Conservation (phyloP, 805 yeast species). For the Hermanozyma aechmeae region DNA sequence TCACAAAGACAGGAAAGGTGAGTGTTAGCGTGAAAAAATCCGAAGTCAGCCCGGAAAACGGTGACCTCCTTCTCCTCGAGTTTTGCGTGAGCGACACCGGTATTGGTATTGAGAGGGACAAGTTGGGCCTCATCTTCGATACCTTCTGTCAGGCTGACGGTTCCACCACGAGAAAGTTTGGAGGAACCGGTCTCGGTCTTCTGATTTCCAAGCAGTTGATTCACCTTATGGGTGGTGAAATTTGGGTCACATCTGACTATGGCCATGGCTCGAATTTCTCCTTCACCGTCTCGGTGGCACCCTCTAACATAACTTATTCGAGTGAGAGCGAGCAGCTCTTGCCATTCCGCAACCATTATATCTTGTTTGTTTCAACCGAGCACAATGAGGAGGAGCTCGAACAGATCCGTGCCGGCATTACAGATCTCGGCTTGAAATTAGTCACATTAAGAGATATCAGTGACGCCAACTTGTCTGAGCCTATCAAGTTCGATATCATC, state of each 20-base stretch:
- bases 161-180: constrained; percentile 84
- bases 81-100: constrained; percentile 88
- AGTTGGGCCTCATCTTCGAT: constrained; percentile 76
- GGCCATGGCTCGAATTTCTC: constrained; percentile 79
- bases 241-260: constrained; percentile 78
- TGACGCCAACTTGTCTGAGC: constrained; percentile 48
- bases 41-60: constrained; percentile 20
- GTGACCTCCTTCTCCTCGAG: constrained; percentile 48
- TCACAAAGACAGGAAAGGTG: constrained; percentile 76
- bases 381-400: constrained; percentile 43
- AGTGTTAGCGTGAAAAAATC: constrained; percentile 62
- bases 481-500: constrained; percentile 66
- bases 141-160: constrained; percentile 94
- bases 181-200: constrained; percentile 87
- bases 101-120: constrained; percentile 81
- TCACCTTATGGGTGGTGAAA: constrained; percentile 88
- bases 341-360: constrained; percentile 64
- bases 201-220: constrained; percentile 82
- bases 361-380: constrained; percentile 60
- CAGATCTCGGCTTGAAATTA: constrained; percentile 52
- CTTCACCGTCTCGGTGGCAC: constrained; percentile 73
- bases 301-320: constrained; percentile 52
- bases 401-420: constrained; percentile 43
- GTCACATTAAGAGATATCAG: constrained; percentile 45
- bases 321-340: constrained; percentile 60